A percentile compares a stretch with the other conserved stretches of the same genome.
phyloP scores from a whole-genome alignment of 2,329 filamentous ascomycete genomes.

The Pyricularia pennisetigena region DNA sequence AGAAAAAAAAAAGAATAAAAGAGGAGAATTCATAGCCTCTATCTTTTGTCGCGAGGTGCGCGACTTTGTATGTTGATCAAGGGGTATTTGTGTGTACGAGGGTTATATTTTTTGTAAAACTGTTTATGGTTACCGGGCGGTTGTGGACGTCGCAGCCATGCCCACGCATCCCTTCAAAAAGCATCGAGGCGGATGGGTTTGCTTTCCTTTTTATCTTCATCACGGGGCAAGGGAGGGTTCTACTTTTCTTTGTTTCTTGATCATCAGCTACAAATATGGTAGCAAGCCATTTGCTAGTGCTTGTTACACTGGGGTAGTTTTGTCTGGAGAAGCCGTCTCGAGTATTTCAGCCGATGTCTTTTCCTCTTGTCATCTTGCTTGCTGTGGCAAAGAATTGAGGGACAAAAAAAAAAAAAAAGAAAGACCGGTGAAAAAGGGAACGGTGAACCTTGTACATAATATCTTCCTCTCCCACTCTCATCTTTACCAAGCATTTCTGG shows the following conservation, averaged over 20 bases:
- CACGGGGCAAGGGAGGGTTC: neutral
- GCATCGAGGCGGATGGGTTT: neutral
- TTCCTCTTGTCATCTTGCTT: neutral
- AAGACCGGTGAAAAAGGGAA: neutral
- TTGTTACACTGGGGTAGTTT: neutral
- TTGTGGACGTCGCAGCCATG: neutral
- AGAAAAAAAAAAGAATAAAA: neutral
- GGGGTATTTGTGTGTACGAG: neutral
- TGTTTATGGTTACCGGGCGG: neutral
- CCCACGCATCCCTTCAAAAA: neutral
- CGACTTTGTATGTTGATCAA: neutral
- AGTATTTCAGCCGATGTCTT: neutral
- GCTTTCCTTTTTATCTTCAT: neutral
- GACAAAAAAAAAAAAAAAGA: too few relatives aligned
- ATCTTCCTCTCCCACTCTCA: neutral
- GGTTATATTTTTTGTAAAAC: neutral
- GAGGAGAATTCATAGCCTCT: neutral
- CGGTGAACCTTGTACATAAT: neutral
- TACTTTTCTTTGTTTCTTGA: neutral
- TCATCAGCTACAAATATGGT: neutral
- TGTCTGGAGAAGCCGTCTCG: neutral
- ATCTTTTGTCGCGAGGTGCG: neutral
- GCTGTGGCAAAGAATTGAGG: neutral
- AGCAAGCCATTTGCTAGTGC: neutral
- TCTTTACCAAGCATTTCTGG: neutral